phyloP scores from a whole-genome alignment of 2,329 filamentous ascomycete genomes.

The Zalaria sp. region DNA sequence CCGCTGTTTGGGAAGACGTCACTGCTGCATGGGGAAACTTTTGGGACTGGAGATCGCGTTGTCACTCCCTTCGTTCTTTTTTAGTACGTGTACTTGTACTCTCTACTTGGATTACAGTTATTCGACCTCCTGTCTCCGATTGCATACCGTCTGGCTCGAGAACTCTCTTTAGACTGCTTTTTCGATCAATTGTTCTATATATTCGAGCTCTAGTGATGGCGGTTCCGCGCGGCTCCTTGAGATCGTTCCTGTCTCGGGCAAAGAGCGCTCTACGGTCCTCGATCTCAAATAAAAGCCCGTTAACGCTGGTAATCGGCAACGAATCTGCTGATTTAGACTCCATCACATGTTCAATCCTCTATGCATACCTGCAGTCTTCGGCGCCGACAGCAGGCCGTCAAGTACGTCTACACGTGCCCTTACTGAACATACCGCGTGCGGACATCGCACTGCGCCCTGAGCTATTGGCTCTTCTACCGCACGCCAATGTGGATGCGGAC shows the following conservation, averaged over 20 bases:
- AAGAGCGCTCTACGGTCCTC: conserved; percentile 27
- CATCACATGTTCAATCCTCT: conserved; percentile 57
- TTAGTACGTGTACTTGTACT: no score
- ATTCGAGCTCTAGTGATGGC: conserved; percentile 15
- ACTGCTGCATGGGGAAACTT: no score
- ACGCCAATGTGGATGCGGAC: conserved; percentile 41
- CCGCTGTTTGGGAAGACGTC: no score
- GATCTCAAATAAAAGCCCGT: conserved; percentile 22
- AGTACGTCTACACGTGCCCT: conserved; percentile 48
- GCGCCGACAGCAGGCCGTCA: conserved; percentile 22
- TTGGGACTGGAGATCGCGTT: no score
- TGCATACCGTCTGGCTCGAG: no score
- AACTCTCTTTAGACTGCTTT: no score
- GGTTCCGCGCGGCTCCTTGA: conserved; percentile 30
- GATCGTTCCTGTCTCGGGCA: conserved; percentile 31
- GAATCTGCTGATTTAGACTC: conserved; percentile 56
- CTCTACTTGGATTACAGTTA: no score
- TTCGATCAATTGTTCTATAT: no score
- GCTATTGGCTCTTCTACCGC: conserved; percentile 48
- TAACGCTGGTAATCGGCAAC: conserved; percentile 39
- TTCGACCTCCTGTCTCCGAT: no score
- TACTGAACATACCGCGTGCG: conserved; percentile 54
- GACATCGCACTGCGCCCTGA: conserved; percentile 64
- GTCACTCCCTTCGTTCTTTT: no score
- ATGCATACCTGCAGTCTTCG: conserved; percentile 49